These are phyloP conservation scores for Ciborinia camelliae DNA, from an alignment of 2,329 filamentous ascomycete species.

Conservation along the genomic window DNA sequence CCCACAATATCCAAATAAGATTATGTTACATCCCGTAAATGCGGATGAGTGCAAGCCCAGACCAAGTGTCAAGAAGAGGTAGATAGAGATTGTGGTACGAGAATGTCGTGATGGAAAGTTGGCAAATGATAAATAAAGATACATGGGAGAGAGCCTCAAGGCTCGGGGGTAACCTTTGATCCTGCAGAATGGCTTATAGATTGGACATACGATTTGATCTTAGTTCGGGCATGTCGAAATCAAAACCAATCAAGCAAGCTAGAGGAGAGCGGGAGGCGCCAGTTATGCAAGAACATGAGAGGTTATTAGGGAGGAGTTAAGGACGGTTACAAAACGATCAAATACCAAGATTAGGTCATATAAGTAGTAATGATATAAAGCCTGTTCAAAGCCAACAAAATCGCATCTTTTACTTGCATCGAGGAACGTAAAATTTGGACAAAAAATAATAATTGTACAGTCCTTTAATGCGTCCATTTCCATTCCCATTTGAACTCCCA, in stretches of 20 bases:
- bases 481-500: neutral
- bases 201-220: neutral
- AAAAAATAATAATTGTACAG: neutral
- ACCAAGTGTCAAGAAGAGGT: slow-evolving; percentile 40
- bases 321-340: slow-evolving; percentile 17
- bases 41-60: slow-evolving; percentile 60
- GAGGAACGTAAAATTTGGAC: neutral
- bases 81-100: slow-evolving; percentile 17
- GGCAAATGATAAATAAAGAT: neutral
- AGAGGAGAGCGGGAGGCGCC: neutral
- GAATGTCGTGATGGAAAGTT: neutral
- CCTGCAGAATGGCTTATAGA: neutral
- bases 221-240: neutral
- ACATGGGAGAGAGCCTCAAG: neutral
- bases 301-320: slow-evolving; percentile 8
- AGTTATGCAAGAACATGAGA: slow-evolving; percentile 3
- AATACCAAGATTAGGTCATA: slow-evolving; percentile 15
- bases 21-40: slow-evolving; percentile 76
- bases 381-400: neutral
- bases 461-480: neutral
- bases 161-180: neutral
- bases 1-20: slow-evolving; percentile 69
- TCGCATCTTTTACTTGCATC: neutral
- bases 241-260: neutral
- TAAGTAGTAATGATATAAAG: slow-evolving; percentile 17